Conservation (phyloP, 2,329 filamentous ascomycete species). For the Phyllosticta citriasiana region DNA sequence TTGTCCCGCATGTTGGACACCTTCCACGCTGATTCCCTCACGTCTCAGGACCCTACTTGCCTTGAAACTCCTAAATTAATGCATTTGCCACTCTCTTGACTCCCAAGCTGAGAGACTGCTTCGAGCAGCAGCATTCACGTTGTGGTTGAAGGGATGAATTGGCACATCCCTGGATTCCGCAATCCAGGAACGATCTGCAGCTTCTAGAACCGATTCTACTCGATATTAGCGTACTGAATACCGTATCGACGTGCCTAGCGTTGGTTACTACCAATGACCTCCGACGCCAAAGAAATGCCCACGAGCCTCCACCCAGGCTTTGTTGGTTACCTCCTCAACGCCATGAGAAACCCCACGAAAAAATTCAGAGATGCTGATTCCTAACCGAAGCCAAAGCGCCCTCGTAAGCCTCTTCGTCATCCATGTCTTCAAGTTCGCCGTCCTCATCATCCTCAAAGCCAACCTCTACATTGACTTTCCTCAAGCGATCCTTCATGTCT, state of each 20-base stretch:
- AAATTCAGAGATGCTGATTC: slow-evolving; percentile 3
- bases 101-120: neutral
- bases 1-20: neutral
- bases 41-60: neutral
- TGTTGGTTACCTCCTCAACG: slow-evolving; percentile 1
- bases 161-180: neutral
- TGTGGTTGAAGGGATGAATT: neutral
- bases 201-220: slow-evolving; percentile 4
- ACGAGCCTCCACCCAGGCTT: slow-evolving; percentile 6
- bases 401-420: slow-evolving; percentile 31
- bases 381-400: neutral
- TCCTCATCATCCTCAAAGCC: slow-evolving; percentile 60
- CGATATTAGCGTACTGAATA: slow-evolving; percentile 1
- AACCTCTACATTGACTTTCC: slow-evolving; percentile 59
- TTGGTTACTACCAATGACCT: neutral
- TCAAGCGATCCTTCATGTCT: slow-evolving; percentile 69
- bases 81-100: neutral
- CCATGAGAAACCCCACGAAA: neutral
- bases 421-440: slow-evolving; percentile 48
- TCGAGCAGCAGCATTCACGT: neutral
- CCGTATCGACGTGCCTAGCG: neutral
- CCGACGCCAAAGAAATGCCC: slow-evolving; percentile 10
- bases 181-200: neutral
- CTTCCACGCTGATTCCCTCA: neutral
- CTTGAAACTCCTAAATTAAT: too few relatives aligned